phyloP scores from a whole-genome alignment of 1,139 yeast species.

The Ashbya aceris region DNA sequence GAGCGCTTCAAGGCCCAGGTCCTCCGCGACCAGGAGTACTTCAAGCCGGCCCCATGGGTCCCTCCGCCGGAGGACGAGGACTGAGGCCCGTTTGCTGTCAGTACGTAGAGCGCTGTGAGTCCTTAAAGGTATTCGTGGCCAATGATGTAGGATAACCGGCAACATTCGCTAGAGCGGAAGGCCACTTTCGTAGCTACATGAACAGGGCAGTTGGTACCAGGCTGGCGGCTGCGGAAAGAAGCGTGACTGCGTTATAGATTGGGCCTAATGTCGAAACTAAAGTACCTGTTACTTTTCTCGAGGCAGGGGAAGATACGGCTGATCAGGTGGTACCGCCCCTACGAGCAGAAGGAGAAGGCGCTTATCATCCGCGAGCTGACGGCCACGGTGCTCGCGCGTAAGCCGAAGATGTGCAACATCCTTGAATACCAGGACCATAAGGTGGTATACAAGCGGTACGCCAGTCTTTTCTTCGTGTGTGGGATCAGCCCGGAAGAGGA shows the following conservation, averaged over 20 bases:
- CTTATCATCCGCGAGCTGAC: conserved; percentile 80
- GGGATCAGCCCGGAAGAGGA: conserved; percentile 59
- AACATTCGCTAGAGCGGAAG: no score
- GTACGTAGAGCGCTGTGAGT: no score
- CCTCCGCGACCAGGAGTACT: conserved; percentile 61
- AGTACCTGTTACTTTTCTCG: conserved; percentile 70
- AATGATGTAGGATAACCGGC: not conserved
- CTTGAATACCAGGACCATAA: conserved; percentile 84
- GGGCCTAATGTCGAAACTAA: conserved; percentile 51
- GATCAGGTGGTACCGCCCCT: conserved; percentile 85
- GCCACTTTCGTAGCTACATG: no score
- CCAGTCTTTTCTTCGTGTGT: conserved; percentile 80
- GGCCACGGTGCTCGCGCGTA: conserved; percentile 71
- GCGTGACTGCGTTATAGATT: not conserved
- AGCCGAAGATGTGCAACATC: conserved; percentile 94
- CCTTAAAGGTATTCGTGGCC: not conserved
- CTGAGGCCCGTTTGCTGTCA: not conserved
- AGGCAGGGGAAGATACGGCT: conserved; percentile 93
- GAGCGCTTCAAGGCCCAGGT: conserved; percentile 53
- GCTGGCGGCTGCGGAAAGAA: no score
- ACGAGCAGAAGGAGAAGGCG: conserved; percentile 72
- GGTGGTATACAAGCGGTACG: conserved; percentile 84
- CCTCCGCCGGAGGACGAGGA: conserved; percentile 1
- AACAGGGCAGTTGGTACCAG: no score
- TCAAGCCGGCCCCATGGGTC: conserved; percentile 40